These are phyloP conservation scores for Apiosordaria backusii DNA, from an alignment of 495 filamentous ascomycete species.

Conservation along the genomic window DNA sequence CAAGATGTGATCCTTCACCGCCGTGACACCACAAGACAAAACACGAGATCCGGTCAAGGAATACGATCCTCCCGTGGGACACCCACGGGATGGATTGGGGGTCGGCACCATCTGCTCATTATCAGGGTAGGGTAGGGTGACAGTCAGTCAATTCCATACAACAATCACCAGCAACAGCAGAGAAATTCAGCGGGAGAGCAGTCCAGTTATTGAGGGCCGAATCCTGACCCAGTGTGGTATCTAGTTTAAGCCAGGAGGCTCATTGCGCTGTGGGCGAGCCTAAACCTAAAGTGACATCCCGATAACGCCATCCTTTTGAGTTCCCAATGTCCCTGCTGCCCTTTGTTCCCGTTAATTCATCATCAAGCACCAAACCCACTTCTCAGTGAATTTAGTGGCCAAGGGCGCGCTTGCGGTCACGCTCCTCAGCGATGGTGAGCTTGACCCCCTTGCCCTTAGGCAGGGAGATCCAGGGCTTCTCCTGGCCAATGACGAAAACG, in stretches of 20 bases:
- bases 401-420: conserved; percentile 86
- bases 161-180: not conserved
- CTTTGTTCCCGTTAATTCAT: conserved; percentile 11
- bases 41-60: not conserved
- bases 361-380: conserved; percentile 1
- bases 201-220: conserved; percentile 25
- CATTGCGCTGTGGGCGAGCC: conserved; percentile 17
- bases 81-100: not conserved
- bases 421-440: conserved; percentile 96
- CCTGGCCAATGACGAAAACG: conserved; percentile 95
- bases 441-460: conserved; percentile 99
- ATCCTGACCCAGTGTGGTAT: conserved; percentile 24
- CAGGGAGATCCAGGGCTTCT: conserved; percentile 98
- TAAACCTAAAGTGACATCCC: conserved; percentile 30
- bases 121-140: not conserved
- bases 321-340: conserved; percentile 24
- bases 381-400: conserved; percentile 51
- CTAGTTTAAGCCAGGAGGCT: conserved; percentile 21
- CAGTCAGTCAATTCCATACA: not conserved
- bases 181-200: conserved; percentile 23
- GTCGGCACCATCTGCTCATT: not conserved
- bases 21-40: not conserved
- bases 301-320: conserved; percentile 33
- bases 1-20: not conserved
- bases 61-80: not conserved